phyloP scores from a whole-genome alignment of 2,329 filamentous ascomycete species.

The Ophiobolus disseminans region DNA sequence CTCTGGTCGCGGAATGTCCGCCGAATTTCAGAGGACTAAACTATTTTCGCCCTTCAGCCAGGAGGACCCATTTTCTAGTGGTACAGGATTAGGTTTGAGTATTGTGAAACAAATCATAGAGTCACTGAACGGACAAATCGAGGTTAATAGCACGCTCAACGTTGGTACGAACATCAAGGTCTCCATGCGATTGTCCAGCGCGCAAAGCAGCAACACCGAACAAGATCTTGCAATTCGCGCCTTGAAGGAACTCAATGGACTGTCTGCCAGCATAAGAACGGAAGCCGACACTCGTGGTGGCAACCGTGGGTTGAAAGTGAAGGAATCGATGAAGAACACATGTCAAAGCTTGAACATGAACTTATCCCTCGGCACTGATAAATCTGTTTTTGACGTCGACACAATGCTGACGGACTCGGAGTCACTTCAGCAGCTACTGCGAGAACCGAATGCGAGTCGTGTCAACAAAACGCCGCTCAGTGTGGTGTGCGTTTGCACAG shows the following conservation, averaged over 20 bases:
- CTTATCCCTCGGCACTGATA: constrained; percentile 17
- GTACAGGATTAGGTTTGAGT: constrained; percentile 44
- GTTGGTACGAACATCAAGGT: constrained; percentile 39
- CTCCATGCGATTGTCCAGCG: constrained; percentile 27
- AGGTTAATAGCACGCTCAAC: constrained; percentile 36
- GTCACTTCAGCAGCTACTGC: constrained; percentile 30
- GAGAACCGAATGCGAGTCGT: constrained; percentile 19
- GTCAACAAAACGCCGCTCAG: constrained; percentile 23
- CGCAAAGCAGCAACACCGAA: constrained; percentile 17
- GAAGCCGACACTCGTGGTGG: constrained; percentile 28
- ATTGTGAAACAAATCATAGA: constrained; percentile 48
- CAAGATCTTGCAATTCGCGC: constrained; percentile 21
- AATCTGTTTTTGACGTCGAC: constrained; percentile 22
- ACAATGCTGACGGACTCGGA: constrained; percentile 37
- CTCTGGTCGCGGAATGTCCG: constrained; percentile 46
- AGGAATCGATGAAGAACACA: constrained; percentile 32
- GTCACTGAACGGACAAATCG: constrained; percentile 40
- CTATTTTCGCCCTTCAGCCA: constrained; percentile 46
- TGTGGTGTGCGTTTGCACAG: constrained; percentile 39
- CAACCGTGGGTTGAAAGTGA: constrained; percentile 31
- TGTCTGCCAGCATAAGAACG: constrained; percentile 30
- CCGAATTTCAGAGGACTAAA: constrained; percentile 40
- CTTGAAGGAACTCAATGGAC: constrained; percentile 24
- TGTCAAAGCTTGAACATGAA: constrained; percentile 36
- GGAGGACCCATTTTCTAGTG: constrained; percentile 43